Conservation (phyloP, 2,329 filamentous ascomycete genomes). For the Colletotrichum sp. region DNA sequence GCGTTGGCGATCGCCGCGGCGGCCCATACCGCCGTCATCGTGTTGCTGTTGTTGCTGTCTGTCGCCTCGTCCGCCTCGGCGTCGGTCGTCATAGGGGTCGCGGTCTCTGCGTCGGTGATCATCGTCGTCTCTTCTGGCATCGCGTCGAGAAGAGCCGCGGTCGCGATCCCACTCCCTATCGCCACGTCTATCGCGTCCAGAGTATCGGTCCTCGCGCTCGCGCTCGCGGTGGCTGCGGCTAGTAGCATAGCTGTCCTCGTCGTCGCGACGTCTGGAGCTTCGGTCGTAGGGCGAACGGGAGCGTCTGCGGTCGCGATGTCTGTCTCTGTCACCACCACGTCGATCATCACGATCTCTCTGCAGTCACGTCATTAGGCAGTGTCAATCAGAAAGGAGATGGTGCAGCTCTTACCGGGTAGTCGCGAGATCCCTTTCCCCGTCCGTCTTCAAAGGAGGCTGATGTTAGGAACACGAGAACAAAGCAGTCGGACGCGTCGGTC, state of each 20-base stretch:
- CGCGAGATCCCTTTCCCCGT: conserved; percentile 22
- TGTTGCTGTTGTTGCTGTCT: conserved; percentile 38
- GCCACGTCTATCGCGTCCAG: conserved; percentile 68
- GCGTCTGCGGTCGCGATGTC: conserved; percentile 69
- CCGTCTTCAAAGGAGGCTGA: conserved; percentile 10
- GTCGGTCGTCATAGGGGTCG: conserved; percentile 56
- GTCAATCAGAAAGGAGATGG: background rate
- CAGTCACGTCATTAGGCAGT: background rate
- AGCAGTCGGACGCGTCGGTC: background rate
- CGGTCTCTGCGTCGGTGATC: conserved; percentile 64
- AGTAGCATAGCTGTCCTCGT: conserved; percentile 86
- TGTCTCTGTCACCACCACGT: conserved; percentile 40
- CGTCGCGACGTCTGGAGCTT: conserved; percentile 73
- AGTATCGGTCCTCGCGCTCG: conserved; percentile 92
- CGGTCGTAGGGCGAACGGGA: conserved; percentile 85
- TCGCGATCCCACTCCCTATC: conserved; percentile 84
- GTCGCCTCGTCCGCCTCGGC: conserved; percentile 52
- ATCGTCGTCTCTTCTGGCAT: conserved; percentile 70
- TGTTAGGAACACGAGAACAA: conserved; percentile 7
- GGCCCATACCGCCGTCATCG: conserved; percentile 37
- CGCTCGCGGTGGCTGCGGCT: conserved; percentile 92
- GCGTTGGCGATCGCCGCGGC: conserved; percentile 64
- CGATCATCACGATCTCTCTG: conserved; percentile 39
- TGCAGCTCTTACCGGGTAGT: conserved; percentile 19
- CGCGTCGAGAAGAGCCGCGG: conserved; percentile 63